Evolutionary conservation across 225 moss, liverwort and hornwort genomes (phyloP).

Genomic region (Bryoerythrophyllum caledonicum): DNA sequence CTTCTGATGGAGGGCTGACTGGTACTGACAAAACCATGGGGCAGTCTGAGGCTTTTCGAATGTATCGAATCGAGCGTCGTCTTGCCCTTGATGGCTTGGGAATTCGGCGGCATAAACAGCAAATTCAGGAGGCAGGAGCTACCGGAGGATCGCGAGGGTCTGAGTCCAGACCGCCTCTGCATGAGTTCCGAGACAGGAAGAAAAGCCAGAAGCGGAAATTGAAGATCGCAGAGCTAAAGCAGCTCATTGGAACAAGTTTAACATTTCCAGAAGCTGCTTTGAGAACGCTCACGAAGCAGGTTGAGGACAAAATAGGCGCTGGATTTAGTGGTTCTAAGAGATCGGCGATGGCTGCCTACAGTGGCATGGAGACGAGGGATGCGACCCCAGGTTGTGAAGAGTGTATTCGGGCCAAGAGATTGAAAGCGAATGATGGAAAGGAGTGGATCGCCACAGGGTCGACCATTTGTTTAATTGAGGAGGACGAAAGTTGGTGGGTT

Average conservation of each 20-base stretch:
- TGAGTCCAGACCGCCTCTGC: conserved; percentile 42
- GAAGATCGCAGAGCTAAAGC: conserved; percentile 69
- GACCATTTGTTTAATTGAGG: conserved; percentile 43
- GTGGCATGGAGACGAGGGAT: conserved; percentile 56
- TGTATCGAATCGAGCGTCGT: conserved; percentile 77
- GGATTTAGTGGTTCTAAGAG: conserved; percentile 50
- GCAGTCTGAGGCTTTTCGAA: conserved; percentile 58
- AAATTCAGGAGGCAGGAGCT: conserved; percentile 35
- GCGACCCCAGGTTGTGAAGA: conserved; percentile 91
- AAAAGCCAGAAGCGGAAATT: conserved; percentile 57
- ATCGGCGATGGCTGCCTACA: conserved; percentile 46
- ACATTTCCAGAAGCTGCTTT: conserved; percentile 71
- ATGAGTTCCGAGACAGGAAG: conserved; percentile 49
- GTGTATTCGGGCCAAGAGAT: conserved; percentile 72
- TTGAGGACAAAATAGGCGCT: conserved; percentile 38
- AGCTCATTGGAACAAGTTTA: conserved; percentile 62
- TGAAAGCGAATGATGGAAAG: conserved; percentile 74
- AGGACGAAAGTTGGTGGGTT: conserved; percentile 93
- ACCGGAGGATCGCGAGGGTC: conserved; percentile 31
- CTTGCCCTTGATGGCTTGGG: conserved; percentile 80
- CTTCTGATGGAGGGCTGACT: conserved; percentile 40
- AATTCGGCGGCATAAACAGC: conserved; percentile 45
- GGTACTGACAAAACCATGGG: conserved; percentile 26
- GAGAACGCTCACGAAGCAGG: conserved; percentile 37
- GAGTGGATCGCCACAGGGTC: conserved; percentile 60